A percentile compares a stretch with the other conserved stretches of the same genome.
Evolutionary conservation across 225 moss, liverwort and hornwort genomes (phyloP).

Genomic region (Takakia lepidozioides): DNA sequence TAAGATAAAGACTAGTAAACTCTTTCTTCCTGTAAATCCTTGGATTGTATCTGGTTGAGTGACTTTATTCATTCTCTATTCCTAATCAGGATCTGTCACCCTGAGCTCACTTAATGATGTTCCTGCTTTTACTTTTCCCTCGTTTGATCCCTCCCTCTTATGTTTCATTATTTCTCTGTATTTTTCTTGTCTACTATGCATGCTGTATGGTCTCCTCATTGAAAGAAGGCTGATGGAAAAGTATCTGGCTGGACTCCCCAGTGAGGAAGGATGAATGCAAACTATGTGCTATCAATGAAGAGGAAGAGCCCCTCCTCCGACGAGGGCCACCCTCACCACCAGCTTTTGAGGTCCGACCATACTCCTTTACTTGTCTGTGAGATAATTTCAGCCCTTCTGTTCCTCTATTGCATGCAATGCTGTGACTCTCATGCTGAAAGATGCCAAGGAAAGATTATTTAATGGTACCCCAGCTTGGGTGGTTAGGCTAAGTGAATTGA

Average conservation of each 20-base stretch:
- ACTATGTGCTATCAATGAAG: conserved; percentile 9
- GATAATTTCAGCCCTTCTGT: too few species aligned
- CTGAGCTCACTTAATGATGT: too few species aligned
- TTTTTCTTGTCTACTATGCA: neutral
- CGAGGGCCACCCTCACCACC: conserved; percentile 4
- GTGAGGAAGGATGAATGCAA: conserved; percentile 14
- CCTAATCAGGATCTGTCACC: too few species aligned
- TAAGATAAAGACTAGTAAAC: too few species aligned
- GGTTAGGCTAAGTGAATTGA: neutral
- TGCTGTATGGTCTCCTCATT: neutral
- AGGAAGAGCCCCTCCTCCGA: conserved; percentile 27
- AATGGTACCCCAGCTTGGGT: neutral
- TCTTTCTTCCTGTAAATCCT: neutral
- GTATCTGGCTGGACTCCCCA: too few species aligned
- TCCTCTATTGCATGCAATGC: too few species aligned
- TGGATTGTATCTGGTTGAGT: neutral
- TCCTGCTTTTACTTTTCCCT: too few species aligned
- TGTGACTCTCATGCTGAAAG: neutral
- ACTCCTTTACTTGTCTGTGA: neutral
- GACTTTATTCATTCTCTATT: neutral
- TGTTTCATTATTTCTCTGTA: neutral
- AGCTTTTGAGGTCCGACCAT: conserved; percentile 3
- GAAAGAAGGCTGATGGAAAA: neutral
- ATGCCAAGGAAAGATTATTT: too few species aligned
- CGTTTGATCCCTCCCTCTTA: neutral